These are phyloP conservation scores for Gossypioides kirkii DNA, from an alignment of 345 rosid species.

Conservation along the genomic window DNA sequence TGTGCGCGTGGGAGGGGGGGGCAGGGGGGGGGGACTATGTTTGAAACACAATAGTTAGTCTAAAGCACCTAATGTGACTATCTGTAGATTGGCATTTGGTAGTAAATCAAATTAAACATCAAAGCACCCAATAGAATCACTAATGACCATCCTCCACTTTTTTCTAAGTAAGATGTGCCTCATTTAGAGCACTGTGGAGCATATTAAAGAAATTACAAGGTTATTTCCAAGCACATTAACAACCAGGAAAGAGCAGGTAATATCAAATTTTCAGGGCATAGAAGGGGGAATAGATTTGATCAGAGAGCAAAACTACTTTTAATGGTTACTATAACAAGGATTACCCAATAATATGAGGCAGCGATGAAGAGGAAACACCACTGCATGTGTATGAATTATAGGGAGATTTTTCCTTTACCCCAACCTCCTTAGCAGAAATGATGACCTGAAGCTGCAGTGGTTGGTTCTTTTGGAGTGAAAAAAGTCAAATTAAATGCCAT, in stretches of 20 bases:
- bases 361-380: constrained; percentile 64
- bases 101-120: not conserved
- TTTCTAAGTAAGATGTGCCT: not conserved
- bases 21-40: not conserved
- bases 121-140: not conserved
- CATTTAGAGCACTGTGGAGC: not conserved
- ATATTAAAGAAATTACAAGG: not conserved
- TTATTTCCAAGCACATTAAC: not conserved
- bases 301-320: not conserved
- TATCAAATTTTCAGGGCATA: not conserved
- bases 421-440: constrained; percentile 84
- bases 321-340: not conserved
- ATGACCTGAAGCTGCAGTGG: constrained; percentile 59
- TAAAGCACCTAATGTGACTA: not conserved
- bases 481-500: not conserved
- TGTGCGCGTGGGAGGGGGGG: rapidly evolving
- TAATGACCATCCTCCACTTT: not conserved
- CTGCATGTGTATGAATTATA: constrained; percentile 62
- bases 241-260: not conserved
- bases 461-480: constrained; percentile 43
- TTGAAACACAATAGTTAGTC: not conserved
- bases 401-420: constrained; percentile 77
- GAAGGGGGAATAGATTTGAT: not conserved
- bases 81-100: not conserved
- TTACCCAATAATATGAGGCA: constrained; percentile 79